Base-by-base conservation (phyloP, 1,139 yeast genomes). In the Saccharomycopsis hybrid region DNA sequence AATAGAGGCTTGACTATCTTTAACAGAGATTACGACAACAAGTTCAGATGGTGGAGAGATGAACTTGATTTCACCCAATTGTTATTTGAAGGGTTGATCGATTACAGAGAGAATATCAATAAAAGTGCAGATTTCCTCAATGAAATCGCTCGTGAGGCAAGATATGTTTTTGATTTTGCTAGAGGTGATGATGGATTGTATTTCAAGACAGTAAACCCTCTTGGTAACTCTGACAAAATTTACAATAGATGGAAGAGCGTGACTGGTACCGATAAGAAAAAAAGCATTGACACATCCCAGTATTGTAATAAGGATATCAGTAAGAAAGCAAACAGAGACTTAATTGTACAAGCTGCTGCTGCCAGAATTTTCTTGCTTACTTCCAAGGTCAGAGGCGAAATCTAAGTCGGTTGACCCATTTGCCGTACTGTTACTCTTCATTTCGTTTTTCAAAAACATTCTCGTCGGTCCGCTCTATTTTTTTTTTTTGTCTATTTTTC, bases 271-370 rank as follows among this genome's bases (percentile, higher is more conserved):
- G 32, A 37, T 24, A 36, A 40, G 3, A 18, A 32, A 5, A 28
- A 29, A 8, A 32, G 31, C 41, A 8, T 41, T 13, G 44, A 35
- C 9, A 25, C 36, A 13, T 13, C 36, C 2, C 25, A 41, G n/a
- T 48, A 44, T 43, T 50, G 54, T 38, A 41, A 41, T 39, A 32
- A 28, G 3, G 52, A 50, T 36, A 35, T 44, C 13, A 28, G 11
- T 24, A 33, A 25, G 24, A 8, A 25, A n/a, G 28, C 37, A 4
- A 29, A 18, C 8, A 48, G 52, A 41, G 25, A 28, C 37, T 41
- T 50, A 36, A 48, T 50, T 18, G n/a, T 37, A 13, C 51, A 50
- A 42, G 54, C 46, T 25, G 30, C 51, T 40, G 54, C 54, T 1
- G 54, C 52, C 27, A 50, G 48, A 8, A 50, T 50, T 24, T 50